Base-by-base conservation (phyloP, 2,329 filamentous ascomycete species). In the Colletotrichum godetiae region DNA sequence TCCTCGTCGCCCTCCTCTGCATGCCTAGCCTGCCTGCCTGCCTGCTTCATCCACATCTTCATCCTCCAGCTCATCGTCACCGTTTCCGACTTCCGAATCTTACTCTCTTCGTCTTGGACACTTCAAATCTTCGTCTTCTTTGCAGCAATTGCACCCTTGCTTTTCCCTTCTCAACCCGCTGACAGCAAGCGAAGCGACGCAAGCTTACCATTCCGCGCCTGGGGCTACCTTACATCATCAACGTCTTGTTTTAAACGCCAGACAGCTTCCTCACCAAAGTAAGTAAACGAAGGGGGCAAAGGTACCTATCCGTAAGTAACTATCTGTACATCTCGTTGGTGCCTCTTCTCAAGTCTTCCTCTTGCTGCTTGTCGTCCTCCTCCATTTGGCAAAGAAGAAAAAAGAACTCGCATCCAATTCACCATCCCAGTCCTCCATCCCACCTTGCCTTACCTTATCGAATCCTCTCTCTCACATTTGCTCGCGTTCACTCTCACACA, bases 1-100 rank as follows among this genome's bases (percentile, higher is more conserved):
- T 53, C 33, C 63, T 59, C 64, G 66, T 55, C 55, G 19, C 13
- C 53, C 29, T 65, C 46, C 46, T 56, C 62, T 64, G 65, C 68
- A 55, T 52, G 52, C 24, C 68, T 64, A 49, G 52, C 56, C 55
- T 67, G 27, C 29, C 68, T 24, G 33, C 42, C 29, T 29, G 24
- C 37, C 24, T 46, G 57, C 57, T 59, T 24, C 22, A 55, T 55
- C n/a, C 52, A 22, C 52, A 13, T 15, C 42, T 15, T n/a, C 13
- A 19, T 59, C 33, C 10, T 27, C 35, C 33, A 13, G 19, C 19
- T 49, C 31, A 24, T 33, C 24, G 15, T 62, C 27, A 49, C 42
- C 42, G 27, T 49, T 19, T 52, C 31, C 22, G 52, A 22, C 42
- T 42, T 33, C 42, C 42, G 42, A 49, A n/a, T n/a, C 42, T 49